These are phyloP conservation scores for Penicillium sp. DNA, from an alignment of 2,329 filamentous ascomycete genomes.

Conservation along the genomic window DNA sequence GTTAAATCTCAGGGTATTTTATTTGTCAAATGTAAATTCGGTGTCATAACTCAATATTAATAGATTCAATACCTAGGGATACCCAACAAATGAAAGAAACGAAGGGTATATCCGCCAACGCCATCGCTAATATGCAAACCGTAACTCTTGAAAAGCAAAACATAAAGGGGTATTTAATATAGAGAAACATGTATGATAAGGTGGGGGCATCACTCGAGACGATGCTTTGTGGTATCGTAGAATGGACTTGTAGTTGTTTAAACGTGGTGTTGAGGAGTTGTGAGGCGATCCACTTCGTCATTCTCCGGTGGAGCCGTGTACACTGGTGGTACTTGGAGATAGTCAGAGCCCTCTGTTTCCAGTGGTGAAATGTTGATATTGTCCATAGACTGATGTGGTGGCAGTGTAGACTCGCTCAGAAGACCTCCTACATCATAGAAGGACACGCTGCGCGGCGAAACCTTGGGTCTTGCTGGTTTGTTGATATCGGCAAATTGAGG, in stretches of 20 bases:
- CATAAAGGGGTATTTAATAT: background rate
- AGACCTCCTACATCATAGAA: conserved; percentile 85
- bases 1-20: too few relatives aligned
- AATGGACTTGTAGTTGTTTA: background rate
- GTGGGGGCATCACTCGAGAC: background rate
- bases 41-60: background rate
- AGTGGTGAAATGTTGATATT: background rate
- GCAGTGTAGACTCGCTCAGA: conserved; percentile 51
- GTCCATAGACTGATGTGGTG: conserved; percentile 9
- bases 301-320: background rate
- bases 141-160: background rate
- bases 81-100: background rate
- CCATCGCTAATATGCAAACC: conserved; percentile 10
- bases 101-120: conserved; percentile 11
- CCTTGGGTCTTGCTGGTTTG: conserved; percentile 23
- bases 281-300: background rate
- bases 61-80: background rate
- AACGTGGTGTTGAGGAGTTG: background rate
- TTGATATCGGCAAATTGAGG: conserved; percentile 1
- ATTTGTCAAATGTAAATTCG: background rate
- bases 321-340: background rate
- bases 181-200: background rate
- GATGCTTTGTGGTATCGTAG: background rate
- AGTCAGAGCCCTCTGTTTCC: background rate
- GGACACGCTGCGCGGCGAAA: conserved; percentile 60